Evolutionary conservation across 129 eudicot species (phyloP).

Genomic region (Chrysanthemum makinoi): DNA sequence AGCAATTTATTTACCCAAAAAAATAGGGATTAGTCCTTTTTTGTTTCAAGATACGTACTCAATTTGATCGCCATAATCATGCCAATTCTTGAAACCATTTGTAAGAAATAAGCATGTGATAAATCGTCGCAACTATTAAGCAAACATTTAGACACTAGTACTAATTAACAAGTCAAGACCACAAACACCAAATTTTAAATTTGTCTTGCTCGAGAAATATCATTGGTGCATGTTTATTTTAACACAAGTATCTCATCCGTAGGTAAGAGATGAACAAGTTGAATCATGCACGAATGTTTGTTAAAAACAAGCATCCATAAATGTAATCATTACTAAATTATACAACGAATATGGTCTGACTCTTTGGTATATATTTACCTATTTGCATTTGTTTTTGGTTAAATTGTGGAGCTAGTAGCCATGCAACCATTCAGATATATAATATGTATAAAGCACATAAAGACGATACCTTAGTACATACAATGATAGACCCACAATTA

Average conservation of each 20-base stretch:
- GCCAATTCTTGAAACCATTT: no score
- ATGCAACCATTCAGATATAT: conserved; percentile 27
- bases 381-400: conserved; percentile 27
- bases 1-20: no score
- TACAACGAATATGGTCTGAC: conserved; percentile 24
- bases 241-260: conserved; percentile 11
- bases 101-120: no score
- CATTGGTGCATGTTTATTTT: background rate
- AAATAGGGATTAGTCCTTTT: no score
- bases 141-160: background rate
- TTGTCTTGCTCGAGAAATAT: conserved; percentile 9
- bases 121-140: background rate
- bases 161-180: background rate
- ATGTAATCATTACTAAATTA: conserved; percentile 13
- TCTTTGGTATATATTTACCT: conserved; percentile 12
- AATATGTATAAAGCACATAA: conserved; percentile 29
- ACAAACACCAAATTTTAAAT: background rate
- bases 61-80: no score
- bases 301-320: no score
- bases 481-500: conserved; percentile 17
- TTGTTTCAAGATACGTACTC: no score
- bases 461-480: conserved; percentile 27
- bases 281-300: conserved; percentile 2
- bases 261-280: conserved; percentile 9
- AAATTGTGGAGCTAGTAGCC: conserved; percentile 17